Evolutionary conservation across 257 asterid genomes (phyloP), one percentile per base, ranked within the genome.

Genomic region (Fraxinus cuspidata): DNA sequence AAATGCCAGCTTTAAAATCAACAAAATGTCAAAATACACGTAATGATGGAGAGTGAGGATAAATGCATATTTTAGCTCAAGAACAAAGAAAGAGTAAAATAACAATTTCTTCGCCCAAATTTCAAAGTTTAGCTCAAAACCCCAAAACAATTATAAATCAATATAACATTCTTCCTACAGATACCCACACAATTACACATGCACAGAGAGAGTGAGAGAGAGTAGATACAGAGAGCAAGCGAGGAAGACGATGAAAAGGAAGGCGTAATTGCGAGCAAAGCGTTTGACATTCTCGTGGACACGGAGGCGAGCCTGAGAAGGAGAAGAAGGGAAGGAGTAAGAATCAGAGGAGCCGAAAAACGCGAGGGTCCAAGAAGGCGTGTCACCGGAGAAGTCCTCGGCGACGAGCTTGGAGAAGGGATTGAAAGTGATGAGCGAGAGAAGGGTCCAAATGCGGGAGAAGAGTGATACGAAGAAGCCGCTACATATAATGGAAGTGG

Each of bases 241-340:
- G 58, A 90, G 89, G 78, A 91, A 89, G 78, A 93, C 84, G 80
- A 88, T 78, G 79, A 87, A 79, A 69, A 95, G 93, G 13, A 85
- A 79, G 56, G 97, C 88, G 83, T 93, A 95, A 81, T 95, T 93
- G 83, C 93, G 94, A 23, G 96, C 92, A 70, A 81, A 93, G 73
- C 99, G 96, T 81, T 95, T 95, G 80, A 95, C 89, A 73, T 95
- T 95, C 90, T 95, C 98, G 65, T 93, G 97, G 81, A 90, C 92
- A 28, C 99, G 90, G 71, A 95, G 90, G 64, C 94, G 89, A 64
- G 96, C 93, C 92, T 95, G 99, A 25, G 87, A 88, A 16, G 94
- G 88, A 23, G 97, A 91, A 32, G 96, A 82, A 32, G 99, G 98
- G 44, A 90, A 90, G 27, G 99, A 93, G 81, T 95, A 95, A 6